These are phyloP conservation scores for Globisporangium abappressorium DNA, from an alignment of 352 stramenopile species.

Conservation along the genomic window DNA sequence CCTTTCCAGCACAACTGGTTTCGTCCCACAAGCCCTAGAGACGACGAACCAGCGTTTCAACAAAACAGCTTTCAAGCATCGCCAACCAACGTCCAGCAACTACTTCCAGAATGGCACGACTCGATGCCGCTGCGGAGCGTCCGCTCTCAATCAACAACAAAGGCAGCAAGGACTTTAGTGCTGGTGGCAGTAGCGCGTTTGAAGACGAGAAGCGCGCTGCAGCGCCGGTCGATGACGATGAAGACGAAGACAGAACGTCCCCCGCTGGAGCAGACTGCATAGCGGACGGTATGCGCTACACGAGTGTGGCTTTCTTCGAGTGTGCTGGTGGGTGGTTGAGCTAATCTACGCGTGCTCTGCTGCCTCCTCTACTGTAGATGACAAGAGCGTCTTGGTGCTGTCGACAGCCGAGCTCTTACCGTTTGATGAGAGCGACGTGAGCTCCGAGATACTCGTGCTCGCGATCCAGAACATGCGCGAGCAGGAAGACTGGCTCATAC, in stretches of 20 bases:
- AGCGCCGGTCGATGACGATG: constrained; percentile 12
- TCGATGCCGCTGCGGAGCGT: constrained; percentile 1
- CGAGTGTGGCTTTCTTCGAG: background rate
- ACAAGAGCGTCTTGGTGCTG: constrained; percentile 44
- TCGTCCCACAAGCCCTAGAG: background rate
- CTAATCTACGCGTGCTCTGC: background rate
- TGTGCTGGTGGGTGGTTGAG: constrained; percentile 11
- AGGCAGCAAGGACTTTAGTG: background rate
- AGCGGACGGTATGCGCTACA: background rate
- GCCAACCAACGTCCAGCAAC: background rate
- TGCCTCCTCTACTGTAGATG: constrained; percentile 20
- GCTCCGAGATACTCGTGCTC: constrained; percentile 14
- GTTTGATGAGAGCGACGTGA: constrained; percentile 17
- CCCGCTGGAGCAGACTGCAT: background rate
- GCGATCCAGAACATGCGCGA: constrained; percentile 30
- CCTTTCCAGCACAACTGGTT: constrained; percentile 9
- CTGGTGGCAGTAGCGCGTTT: background rate
- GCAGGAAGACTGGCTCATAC: constrained; percentile 50
- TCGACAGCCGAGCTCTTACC: constrained; percentile 38
- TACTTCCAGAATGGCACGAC: constrained; percentile 5
- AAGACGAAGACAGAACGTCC: background rate
- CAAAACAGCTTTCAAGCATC: background rate
- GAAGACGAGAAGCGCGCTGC: constrained; percentile 16
- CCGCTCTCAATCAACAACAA: background rate
- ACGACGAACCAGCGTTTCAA: background rate